Percentiles rank a stretch among this genome's conserved stretches.
phyloP scores from a whole-genome alignment of 2,329 filamentous ascomycete species.

The Lecanicillium sp. region DNA sequence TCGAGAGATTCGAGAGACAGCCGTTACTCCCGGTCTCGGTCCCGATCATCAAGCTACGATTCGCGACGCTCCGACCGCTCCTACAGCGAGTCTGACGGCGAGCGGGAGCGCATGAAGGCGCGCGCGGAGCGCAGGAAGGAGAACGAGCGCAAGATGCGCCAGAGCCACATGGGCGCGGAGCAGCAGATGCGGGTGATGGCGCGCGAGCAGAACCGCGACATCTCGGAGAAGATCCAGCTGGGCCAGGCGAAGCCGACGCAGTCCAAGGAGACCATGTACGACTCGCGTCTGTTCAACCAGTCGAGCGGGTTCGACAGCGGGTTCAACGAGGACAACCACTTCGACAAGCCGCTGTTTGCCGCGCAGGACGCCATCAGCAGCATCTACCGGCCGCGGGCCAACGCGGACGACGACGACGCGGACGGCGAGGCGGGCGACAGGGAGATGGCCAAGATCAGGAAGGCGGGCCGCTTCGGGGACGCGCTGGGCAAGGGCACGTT shows the following conservation, averaged over 20 bases:
- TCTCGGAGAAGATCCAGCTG: slow-evolving; percentile 92
- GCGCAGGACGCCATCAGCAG: slow-evolving; percentile 91
- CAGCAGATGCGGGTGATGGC: slow-evolving; percentile 88
- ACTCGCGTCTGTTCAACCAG: slow-evolving; percentile 92
- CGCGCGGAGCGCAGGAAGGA: slow-evolving; percentile 74
- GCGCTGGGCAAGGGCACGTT: slow-evolving; percentile 86
- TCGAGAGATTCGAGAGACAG: slow-evolving; percentile 34
- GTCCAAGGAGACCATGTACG: slow-evolving; percentile 91
- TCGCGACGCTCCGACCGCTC: slow-evolving; percentile 43
- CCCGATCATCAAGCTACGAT: no score
- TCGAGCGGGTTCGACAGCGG: slow-evolving; percentile 83
- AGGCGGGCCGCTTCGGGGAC: slow-evolving; percentile 75
- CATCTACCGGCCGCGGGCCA: slow-evolving; percentile 80
- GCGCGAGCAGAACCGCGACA: slow-evolving; percentile 91
- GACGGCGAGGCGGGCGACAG: slow-evolving; percentile 74
- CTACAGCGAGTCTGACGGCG: slow-evolving; percentile 60
- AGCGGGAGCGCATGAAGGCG: slow-evolving; percentile 69
- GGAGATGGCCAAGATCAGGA: slow-evolving; percentile 84
- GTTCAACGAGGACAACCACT: slow-evolving; percentile 95
- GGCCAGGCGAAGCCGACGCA: slow-evolving; percentile 93
- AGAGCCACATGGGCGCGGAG: slow-evolving; percentile 94
- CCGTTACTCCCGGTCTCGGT: slow-evolving; percentile 43
- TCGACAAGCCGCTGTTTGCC: slow-evolving; percentile 95
- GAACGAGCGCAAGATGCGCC: slow-evolving; percentile 81
- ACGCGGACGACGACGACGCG: slow-evolving; percentile 70